Percentiles rank a stretch among this genome's conserved stretches.
Conservation (phyloP, 768 basidiomycete species). For the Hebeloma cylindrosporum region DNA sequence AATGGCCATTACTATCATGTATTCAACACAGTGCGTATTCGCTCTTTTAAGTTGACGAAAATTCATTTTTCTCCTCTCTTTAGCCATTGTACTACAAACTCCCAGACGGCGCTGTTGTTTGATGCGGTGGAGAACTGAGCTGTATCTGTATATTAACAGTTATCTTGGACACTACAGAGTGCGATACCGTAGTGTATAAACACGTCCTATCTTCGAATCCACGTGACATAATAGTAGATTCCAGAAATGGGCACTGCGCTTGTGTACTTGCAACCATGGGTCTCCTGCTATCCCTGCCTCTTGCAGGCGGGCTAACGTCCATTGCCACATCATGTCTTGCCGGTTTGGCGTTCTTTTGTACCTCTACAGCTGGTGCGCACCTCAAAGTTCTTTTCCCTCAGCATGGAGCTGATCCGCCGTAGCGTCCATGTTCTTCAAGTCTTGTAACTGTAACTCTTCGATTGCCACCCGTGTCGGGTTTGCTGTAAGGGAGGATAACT, state of each 20-base stretch:
- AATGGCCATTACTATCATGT: constrained; percentile 79
- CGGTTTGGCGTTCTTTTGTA: constrained; percentile 82
- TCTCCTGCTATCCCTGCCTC: constrained; percentile 67
- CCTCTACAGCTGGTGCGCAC: constrained; percentile 74
- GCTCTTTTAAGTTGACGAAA: neutral
- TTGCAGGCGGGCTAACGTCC: constrained; percentile 65
- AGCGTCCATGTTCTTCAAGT: constrained; percentile 97
- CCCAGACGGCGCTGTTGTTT: constrained; percentile 44
- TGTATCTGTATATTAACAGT: neutral
- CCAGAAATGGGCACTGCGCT: neutral
- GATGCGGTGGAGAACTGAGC: neutral
- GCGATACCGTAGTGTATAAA: no score
- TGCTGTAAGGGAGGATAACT: constrained; percentile 53
- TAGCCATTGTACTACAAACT: constrained; percentile 57
- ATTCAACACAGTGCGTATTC: constrained; percentile 58
- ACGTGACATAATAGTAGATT: constrained; percentile 4
- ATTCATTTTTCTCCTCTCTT: constrained; percentile 2
- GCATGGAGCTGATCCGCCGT: constrained; percentile 18
- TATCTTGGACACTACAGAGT: no score
- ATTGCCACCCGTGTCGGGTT: constrained; percentile 97
- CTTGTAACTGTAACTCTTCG: constrained; percentile 98
- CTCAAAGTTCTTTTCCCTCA: neutral
- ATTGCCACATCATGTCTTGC: constrained; percentile 83
- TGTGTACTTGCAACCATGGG: constrained; percentile 52
- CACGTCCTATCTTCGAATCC: no score